Conservation (phyloP, 2,329 filamentous ascomycete species). For the Xylaria sp. region DNA sequence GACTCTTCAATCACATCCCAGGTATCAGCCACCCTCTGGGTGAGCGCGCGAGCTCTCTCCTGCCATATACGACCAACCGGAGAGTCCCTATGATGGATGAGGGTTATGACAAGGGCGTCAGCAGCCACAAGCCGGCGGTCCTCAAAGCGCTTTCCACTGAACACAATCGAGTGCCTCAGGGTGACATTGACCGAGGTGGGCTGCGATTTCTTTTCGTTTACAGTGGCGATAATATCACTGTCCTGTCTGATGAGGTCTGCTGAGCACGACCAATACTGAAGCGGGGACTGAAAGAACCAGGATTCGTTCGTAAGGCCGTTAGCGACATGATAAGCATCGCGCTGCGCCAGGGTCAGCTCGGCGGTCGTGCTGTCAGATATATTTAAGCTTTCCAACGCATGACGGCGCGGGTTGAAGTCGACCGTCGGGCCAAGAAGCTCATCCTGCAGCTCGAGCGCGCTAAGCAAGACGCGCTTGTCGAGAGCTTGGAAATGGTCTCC, state of each 20-base stretch:
- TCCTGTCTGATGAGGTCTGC: conserved; percentile 60
- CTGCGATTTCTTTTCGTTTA: conserved; percentile 65
- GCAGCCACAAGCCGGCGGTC: conserved; percentile 69
- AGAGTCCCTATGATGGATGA: conserved; percentile 69
- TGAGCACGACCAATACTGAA: conserved; percentile 80
- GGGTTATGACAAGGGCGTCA: conserved; percentile 77
- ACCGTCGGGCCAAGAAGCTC: conserved; percentile 64
- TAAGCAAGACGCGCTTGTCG: conserved; percentile 63
- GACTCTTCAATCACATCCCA: conserved; percentile 67
- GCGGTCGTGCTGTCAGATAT: conserved; percentile 35
- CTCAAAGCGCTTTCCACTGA: conserved; percentile 78
- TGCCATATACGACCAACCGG: conserved; percentile 69
- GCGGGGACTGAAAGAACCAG: conserved; percentile 81
- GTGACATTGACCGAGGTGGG: conserved; percentile 73
- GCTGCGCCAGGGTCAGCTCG: conserved; percentile 48
- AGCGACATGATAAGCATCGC: conserved; percentile 60
- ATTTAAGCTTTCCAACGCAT: conserved; percentile 33
- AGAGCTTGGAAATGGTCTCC: conserved; percentile 80
- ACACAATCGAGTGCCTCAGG: conserved; percentile 76
- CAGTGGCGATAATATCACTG: conserved; percentile 65
- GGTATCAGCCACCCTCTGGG: conserved; percentile 49
- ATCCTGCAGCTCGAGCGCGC: conserved; percentile 71
- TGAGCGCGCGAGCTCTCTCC: conserved; percentile 56
- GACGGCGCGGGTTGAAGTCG: conserved; percentile 54
- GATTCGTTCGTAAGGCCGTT: conserved; percentile 64